Evolutionary conservation across 75 land plant genomes (phyloP), one percentile per base, ranked within the genome.

Genomic region (Selaginella moellendorffii): DNA sequence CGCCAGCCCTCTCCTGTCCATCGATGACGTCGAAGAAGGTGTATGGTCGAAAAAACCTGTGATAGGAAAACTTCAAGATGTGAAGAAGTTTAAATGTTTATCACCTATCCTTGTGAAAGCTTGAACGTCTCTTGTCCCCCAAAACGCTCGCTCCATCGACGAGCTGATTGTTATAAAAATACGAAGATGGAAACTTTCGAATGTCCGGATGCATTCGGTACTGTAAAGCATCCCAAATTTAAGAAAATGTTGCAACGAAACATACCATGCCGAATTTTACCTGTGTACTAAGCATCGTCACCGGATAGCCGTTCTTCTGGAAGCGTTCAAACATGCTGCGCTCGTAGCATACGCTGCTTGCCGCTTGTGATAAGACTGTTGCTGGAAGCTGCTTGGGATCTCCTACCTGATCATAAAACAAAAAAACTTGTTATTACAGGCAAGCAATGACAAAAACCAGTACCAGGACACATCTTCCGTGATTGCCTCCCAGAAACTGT

Each of bases 361-460:
- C 96, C 65, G 75, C 65, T 65, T 74, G 81, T 0, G 96, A 85
- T n/a, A 93, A 65, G 28, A 93, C 90, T 31, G 98, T 93, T 20
- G 98, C 98, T 61, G 98, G 96, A 53, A 93, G 87, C 75, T 93
- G 98, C 79, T 93, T 88, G 24, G 98, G 98, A n/a, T 93, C 98
- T 65, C 98, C 98, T 78, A 93, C 95, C 97, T 90, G 71, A n/a
- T n/a, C n/a, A n/a, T n/a, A n/a, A n/a, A n/a, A n/a, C n/a, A n/a
- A n/a, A n/a, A n/a, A n/a, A n/a, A n/a, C n/a, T n/a, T n/a, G 14
- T 36, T 14, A 36, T 5, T 5, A 36, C 14, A 36, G 5, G 14
- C 56, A 64, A 5, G 30, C 61, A 51, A 54, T 29, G 25, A 19
- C n/a, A 52, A 25, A 18, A 24, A 20, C 24, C 59, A 63, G 65